Percentiles rank a stretch among this genome's conserved stretches.
phyloP scores from a whole-genome alignment of 805 yeast genomes.

The Lipomyces sp. region DNA sequence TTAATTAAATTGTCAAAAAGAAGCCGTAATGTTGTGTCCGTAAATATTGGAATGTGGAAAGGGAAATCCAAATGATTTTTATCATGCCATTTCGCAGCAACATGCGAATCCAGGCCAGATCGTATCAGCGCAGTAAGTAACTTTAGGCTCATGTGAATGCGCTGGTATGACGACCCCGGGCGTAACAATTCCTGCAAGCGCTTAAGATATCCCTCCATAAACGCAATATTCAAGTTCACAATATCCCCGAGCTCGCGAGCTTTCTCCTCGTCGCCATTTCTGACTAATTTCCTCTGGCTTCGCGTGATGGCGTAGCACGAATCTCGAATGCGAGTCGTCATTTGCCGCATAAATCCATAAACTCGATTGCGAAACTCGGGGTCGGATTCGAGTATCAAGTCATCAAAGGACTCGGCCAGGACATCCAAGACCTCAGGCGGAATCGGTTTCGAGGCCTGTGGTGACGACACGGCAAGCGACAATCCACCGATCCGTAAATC shows the following conservation, averaged over 20 bases:
- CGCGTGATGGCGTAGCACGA: conserved; percentile 59
- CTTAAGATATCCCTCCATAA: conserved; percentile 43
- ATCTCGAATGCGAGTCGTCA: conserved; percentile 63
- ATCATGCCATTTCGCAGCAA: conserved; percentile 40
- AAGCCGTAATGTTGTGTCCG: conserved; percentile 43
- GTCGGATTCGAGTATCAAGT: conserved; percentile 60
- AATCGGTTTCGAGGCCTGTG: conserved; percentile 59
- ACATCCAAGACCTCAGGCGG: conserved; percentile 45
- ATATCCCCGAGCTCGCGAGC: neutral
- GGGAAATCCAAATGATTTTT: conserved; percentile 51
- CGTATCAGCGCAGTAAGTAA: conserved; percentile 47
- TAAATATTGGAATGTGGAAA: conserved; percentile 46
- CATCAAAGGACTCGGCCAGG: conserved; percentile 46
- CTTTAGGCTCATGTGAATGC: conserved; percentile 49
- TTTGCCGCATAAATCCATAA: conserved; percentile 56
- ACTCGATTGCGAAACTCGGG: conserved; percentile 68
- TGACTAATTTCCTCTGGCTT: conserved; percentile 46
- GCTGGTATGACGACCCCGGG: conserved; percentile 59
- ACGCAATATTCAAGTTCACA: conserved; percentile 34
- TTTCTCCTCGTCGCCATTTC: conserved; percentile 29
- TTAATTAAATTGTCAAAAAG: conserved; percentile 62
- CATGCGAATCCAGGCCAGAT: conserved; percentile 55
- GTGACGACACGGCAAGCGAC: conserved; percentile 58
- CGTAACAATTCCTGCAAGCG: conserved; percentile 43
- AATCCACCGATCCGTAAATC: conserved; percentile 53